Percentiles rank a stretch among this genome's conserved stretches.
These are phyloP conservation scores for Monosporascus sp. DNA, from an alignment of 2,329 filamentous ascomycete species.

Conservation along the genomic window DNA sequence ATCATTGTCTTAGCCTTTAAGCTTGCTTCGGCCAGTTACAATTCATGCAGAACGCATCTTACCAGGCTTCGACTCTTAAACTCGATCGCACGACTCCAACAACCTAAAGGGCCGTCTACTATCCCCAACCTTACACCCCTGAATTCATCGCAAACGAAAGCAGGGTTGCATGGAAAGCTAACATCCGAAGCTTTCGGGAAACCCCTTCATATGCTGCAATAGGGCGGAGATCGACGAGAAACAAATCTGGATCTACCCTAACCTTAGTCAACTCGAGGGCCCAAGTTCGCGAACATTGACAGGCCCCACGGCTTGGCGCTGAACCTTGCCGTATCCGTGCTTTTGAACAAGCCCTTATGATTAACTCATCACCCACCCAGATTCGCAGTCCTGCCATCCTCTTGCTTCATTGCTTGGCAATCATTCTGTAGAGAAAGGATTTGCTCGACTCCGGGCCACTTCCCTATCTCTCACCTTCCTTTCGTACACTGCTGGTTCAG, in stretches of 20 bases:
- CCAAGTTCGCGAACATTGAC: neutral
- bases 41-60: too few relatives aligned
- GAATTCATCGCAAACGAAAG: slow-evolving; percentile 23
- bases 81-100: too few relatives aligned
- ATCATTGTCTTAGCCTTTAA: slow-evolving; percentile 9
- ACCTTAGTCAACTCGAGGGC: slow-evolving; percentile 17
- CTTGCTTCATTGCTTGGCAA: slow-evolving; percentile 30
- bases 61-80: too few relatives aligned
- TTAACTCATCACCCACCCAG: slow-evolving; percentile 27
- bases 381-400: slow-evolving; percentile 28
- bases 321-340: too few relatives aligned
- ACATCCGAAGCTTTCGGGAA: slow-evolving; percentile 30
- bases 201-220: slow-evolving; percentile 14
- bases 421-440: slow-evolving; percentile 42
- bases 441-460: slow-evolving; percentile 32
- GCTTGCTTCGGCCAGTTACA: neutral
- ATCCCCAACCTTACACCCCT: slow-evolving; percentile 1
- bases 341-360: slow-evolving; percentile 29
- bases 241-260: slow-evolving; percentile 19
- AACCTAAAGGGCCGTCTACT: too few relatives aligned
- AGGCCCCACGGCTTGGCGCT: slow-evolving; percentile 1
- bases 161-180: slow-evolving; percentile 35
- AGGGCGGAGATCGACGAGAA: slow-evolving; percentile 7
- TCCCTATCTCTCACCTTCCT: slow-evolving; percentile 35
- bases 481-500: slow-evolving; percentile 56